Evolutionary conservation across 805 yeast genomes (phyloP), one percentile per base, ranked within the genome.

Genomic region (Saccharomycopsis amapae): DNA sequence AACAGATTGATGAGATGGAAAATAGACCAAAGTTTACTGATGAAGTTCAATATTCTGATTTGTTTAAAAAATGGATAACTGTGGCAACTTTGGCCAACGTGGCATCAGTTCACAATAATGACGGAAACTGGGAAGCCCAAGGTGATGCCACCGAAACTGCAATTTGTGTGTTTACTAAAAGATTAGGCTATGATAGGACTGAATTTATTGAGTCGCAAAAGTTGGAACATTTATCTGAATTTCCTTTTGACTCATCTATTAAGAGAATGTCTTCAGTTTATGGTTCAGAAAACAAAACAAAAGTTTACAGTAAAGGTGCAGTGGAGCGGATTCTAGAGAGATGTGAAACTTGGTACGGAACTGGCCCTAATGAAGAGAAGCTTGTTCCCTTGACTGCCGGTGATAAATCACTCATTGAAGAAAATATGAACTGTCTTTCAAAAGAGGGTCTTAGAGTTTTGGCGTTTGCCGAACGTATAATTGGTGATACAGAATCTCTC

Each of bases 111-210:
- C 73, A 71, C 51, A 62, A 64, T 17, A 74, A 70, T 13, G 51
- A 62, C 13, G 59, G 55, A 3, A 62, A 60, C 7, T 85, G 94
- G 94, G 76, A 74, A 55, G 88, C 87, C 7, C 81, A 79, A 58
- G 95, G 95, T 49, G 95, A 86, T 59, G 90, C 95, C 35, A 86
- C 95, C 2, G 95, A 86, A 64, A 79, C 83, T 56, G 94, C 95
- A 2, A 81, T 86, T 51, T 90, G 85, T 57, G 90, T 85, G 0
- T 84, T 82, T 58, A 73, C 80, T 19, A 64, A 78, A 10, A 73
- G 88, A 56, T 64, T 81, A 50, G 67, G 63, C 50, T 70, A 72
- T 19, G 71, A 84, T 55, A 65, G 54, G 7, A 58, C 72, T 51
- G 66, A 72, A 10, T 68, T 69, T 25, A 72, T 65, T 26, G 59